Evolutionary conservation across 2,329 filamentous ascomycete genomes (phyloP).

Genomic region (Fusarium haematococcum): DNA sequence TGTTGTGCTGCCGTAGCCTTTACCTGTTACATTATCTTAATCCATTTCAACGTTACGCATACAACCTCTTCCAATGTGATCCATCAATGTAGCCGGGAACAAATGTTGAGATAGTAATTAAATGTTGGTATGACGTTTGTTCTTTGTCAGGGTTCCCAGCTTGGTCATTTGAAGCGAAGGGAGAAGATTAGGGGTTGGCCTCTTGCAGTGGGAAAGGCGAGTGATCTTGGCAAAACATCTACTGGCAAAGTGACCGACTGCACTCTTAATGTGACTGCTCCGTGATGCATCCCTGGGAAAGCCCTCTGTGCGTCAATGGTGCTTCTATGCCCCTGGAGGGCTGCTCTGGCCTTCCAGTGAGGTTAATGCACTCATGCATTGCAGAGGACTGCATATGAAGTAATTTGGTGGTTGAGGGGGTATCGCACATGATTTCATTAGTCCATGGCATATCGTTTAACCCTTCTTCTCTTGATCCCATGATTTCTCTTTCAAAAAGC

Average conservation of each 20-base stretch:
- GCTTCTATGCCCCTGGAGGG: not conserved
- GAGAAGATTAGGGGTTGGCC: not conserved
- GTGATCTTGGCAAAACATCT: not conserved
- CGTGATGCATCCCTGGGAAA: not conserved
- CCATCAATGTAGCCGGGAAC: not conserved
- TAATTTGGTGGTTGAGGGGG: slow-evolving; percentile 6
- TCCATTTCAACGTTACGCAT: not conserved
- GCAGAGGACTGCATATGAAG: not conserved
- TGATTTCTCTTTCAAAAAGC: not conserved
- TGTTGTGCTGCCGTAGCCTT: not conserved
- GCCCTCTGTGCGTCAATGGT: not conserved
- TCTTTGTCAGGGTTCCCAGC: not conserved
- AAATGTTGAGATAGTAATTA: not conserved
- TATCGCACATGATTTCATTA: slow-evolving; percentile 32
- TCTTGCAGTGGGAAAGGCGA: not conserved
- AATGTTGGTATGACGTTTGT: not conserved
- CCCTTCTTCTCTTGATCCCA: not conserved
- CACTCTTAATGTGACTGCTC: not conserved
- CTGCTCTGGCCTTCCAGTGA: not conserved
- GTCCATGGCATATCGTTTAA: slow-evolving; percentile 22
- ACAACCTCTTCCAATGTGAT: not conserved
- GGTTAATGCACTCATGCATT: slow-evolving; percentile 5
- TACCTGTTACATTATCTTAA: not conserved
- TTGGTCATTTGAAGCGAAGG: not conserved
- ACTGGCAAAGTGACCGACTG: not conserved